Base-by-base conservation (phyloP, 352 stramenopile genomes). In the Pythium monospermum region DNA sequence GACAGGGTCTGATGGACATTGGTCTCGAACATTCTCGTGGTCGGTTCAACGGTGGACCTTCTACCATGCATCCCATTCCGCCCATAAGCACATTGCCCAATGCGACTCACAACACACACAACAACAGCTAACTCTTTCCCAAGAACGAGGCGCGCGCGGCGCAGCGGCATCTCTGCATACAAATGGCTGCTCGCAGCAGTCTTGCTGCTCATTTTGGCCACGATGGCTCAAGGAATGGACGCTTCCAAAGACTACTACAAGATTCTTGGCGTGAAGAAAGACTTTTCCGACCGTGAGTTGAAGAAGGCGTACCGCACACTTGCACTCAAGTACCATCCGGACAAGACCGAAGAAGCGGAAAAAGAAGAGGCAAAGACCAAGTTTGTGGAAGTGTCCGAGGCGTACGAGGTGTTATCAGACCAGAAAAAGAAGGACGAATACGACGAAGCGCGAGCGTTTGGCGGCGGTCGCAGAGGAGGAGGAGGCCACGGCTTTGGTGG, bases 261-360 rank as follows among this genome's bases (percentile, higher is more conserved):
- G 56, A 76, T 96, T 21, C 75, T 98, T 18, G 75, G 86, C 53
- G 71, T 98, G 37, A 59, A 80, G 19, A 81, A 83, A 47, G 73
- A 82, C 41, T 78, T 84, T 10, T 79, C 68, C 15, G 76, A 95
- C 27, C 68, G 82, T 55, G 87, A 97, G 57, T 93, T 98, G 53
- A 95, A 97, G 76, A 98, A 98, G 62, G 92, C 95, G 64, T 98
- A 98, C 72, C 85, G 92, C 54, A 91, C 94, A 66, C 77, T 97
- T 42, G 91, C 89, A 32, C 83, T 98, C 53, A 97, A 95, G 57
- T 97, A 84, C 58, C 96, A 99, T 58, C 93, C 94, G 0, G 95
- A 98, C 72, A 98, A 98, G 68, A 98, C 97, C 70, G 86, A 87
- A 61, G 67, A 59, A 59, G 91, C 91, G 28, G 59, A 72, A 13